Evolutionary conservation across 768 basidiomycete genomes (phyloP).

Genomic region (Gloeophyllum trabeum): DNA sequence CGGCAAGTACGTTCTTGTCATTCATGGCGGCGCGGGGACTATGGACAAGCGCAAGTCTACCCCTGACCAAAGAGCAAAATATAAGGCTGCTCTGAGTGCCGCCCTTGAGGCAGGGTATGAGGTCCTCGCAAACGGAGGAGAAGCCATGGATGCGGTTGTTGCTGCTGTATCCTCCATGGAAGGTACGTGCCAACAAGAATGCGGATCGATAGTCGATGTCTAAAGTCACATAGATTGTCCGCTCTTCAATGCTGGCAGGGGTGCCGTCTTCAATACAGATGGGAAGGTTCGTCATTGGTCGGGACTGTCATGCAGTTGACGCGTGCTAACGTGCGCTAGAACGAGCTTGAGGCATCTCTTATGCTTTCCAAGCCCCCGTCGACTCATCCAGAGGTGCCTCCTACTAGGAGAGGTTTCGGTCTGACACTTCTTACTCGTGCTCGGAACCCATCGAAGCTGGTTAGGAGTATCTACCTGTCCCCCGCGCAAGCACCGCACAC

Average conservation of each 20-base stretch:
- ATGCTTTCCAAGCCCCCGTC: conserved; percentile 74
- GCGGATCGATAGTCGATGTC: background rate
- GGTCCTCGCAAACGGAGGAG: conserved; percentile 55
- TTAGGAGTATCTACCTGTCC: conserved; percentile 59
- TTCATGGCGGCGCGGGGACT: conserved; percentile 75
- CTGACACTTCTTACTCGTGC: conserved; percentile 54
- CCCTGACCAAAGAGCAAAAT: conserved; percentile 45
- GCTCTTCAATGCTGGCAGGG: conserved; percentile 71
- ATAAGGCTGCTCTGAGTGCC: conserved; percentile 39
- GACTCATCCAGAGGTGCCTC: conserved; percentile 46
- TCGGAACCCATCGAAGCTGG: conserved; percentile 66
- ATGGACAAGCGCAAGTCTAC: conserved; percentile 48
- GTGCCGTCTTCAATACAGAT: conserved; percentile 72
- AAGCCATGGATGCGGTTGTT: conserved; percentile 75
- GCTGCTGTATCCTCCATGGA: conserved; percentile 68
- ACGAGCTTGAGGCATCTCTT: conserved; percentile 72
- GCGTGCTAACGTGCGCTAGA: conserved; percentile 27
- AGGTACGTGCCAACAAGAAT: conserved; percentile 26
- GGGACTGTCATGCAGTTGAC: background rate
- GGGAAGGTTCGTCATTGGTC: conserved; percentile 48
- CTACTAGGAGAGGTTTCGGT: conserved; percentile 49
- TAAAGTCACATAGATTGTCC: conserved; percentile 41
- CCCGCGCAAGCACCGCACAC: conserved; percentile 52
- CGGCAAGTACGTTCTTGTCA: conserved; percentile 36
- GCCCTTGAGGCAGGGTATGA: conserved; percentile 55